Evolutionary conservation across 345 rosid species (phyloP), one percentile per base, ranked within the genome.

Genomic region (Ailanthus altissimus): DNA sequence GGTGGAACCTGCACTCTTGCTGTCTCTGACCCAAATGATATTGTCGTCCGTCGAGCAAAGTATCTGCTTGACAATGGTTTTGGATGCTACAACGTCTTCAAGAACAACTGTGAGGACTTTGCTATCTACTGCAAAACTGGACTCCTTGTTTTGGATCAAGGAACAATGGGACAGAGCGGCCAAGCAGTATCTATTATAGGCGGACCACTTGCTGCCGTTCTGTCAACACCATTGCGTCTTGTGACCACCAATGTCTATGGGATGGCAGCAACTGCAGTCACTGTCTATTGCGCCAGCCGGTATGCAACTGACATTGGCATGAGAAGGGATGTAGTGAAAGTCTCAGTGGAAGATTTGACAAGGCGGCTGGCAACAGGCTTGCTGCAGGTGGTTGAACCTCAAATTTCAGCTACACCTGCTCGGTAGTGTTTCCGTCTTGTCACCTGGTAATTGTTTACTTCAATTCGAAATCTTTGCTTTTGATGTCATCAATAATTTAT

Each of bases 1-100:
- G 99, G 97, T 11, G 97, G 97, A 71, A 95, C 99, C 50, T 93
- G 99, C 81, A 90, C 98, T 6, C 96, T 89, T n/a, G 94, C 94
- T 0, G 90, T 82, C 45, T 60, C 97, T 0, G 94, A 92, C 75
- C 84, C 85, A 0, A 26, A 81, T 25, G 92, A 86, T 4, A 6
- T 80, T 2, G 91, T 87, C 18, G 86, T 90, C 50, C 93, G 92
- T 78, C 88, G 97, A 1, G 98, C 98, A 36, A 87, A 86, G 69
- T 90, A 88, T 76, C 81, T 96, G 57, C 93, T 92, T 14, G 93
- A 90, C 15, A 90, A 93, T 63, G 99, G 99, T 0, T 92, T 92
- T 46, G 98, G 99, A 16, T 89, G 94, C 86, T 92, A 92, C 62
- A 93, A 85, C 26, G 87, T 86, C 54, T 91, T 92, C 83, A 92